phyloP scores from a whole-genome alignment of 1,284 basidiomycete species.

The Tilletiopsis washingtonensis region DNA sequence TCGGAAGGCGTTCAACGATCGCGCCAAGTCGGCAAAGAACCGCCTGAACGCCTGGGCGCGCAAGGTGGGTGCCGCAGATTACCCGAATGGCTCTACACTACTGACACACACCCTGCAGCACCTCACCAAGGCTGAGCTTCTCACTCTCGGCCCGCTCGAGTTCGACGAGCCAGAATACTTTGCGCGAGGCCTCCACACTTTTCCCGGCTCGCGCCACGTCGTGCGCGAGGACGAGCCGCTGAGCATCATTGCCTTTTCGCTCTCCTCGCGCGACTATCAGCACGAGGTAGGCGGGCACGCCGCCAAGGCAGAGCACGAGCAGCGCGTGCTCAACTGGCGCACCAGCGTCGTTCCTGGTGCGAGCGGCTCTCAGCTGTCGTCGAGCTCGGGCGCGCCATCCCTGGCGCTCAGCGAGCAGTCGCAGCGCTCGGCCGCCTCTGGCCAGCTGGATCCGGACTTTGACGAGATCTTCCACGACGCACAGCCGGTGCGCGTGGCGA shows the following conservation, averaged over 20 bases:
- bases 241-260: slow-evolving; percentile 36
- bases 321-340: slow-evolving; percentile 27
- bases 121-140: slow-evolving; percentile 22
- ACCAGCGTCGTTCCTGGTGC: slow-evolving; percentile 13
- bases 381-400: slow-evolving; percentile 6
- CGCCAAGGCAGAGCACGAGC: slow-evolving; percentile 10
- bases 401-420: background rate
- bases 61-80: too few species aligned
- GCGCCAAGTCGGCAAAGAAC: slow-evolving; percentile 31
- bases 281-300: slow-evolving; percentile 17
- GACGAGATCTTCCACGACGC: slow-evolving; percentile 34
- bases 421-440: background rate
- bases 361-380: slow-evolving; percentile 15
- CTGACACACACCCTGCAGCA: too few species aligned
- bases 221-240: slow-evolving; percentile 37
- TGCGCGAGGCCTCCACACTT: slow-evolving; percentile 16
- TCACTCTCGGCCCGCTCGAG: slow-evolving; percentile 12
- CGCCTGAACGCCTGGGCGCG: slow-evolving; percentile 26
- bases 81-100: too few species aligned
- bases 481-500: slow-evolving; percentile 21
- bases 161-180: slow-evolving; percentile 32
- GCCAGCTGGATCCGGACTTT: slow-evolving; percentile 27
- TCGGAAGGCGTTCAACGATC: slow-evolving; percentile 28
- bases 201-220: slow-evolving; percentile 27
- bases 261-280: slow-evolving; percentile 33